Evolutionary conservation across 2,329 filamentous ascomycete genomes (phyloP).

Genomic region (Diaporthe sp.): DNA sequence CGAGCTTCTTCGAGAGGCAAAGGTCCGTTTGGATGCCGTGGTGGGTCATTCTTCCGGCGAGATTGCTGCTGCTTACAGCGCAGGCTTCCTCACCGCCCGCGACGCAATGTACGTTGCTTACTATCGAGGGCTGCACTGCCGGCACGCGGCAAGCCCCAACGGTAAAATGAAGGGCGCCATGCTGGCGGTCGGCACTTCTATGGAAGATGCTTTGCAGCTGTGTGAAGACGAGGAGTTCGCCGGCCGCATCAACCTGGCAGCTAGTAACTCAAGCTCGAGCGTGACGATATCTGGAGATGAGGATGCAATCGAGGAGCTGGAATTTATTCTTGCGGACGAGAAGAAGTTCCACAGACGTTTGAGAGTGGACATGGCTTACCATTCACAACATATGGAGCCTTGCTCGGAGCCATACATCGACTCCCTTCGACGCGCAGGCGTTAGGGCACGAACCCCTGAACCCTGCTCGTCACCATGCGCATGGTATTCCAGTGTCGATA

Average conservation of each 20-base stretch:
- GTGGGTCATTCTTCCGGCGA: constrained; percentile 43
- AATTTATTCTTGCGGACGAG: constrained; percentile 39
- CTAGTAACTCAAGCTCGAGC: constrained; percentile 42
- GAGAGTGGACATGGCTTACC: constrained; percentile 52
- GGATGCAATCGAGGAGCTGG: constrained; percentile 42
- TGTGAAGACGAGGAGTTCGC: constrained; percentile 35
- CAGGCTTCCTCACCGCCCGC: constrained; percentile 16
- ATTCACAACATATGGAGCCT: constrained; percentile 49
- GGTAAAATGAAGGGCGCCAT: background rate
- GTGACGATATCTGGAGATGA: constrained; percentile 43
- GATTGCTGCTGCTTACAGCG: constrained; percentile 29
- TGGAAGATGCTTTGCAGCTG: constrained; percentile 35
- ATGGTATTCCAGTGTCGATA: constrained; percentile 41
- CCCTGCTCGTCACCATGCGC: background rate
- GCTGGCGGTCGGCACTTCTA: constrained; percentile 7
- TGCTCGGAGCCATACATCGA: constrained; percentile 31
- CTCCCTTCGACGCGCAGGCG: background rate
- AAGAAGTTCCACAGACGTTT: constrained; percentile 45
- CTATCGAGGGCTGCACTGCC: constrained; percentile 34
- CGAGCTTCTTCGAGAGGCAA: constrained; percentile 42
- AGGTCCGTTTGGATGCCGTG: constrained; percentile 39
- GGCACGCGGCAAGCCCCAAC: background rate
- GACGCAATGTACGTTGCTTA: constrained; percentile 42
- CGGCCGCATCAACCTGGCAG: constrained; percentile 40
- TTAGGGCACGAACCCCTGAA: background rate